Evolutionary conservation across 1,284 basidiomycete species (phyloP), one percentile per base, ranked within the genome.

Genomic region (Volvariella volvacea): DNA sequence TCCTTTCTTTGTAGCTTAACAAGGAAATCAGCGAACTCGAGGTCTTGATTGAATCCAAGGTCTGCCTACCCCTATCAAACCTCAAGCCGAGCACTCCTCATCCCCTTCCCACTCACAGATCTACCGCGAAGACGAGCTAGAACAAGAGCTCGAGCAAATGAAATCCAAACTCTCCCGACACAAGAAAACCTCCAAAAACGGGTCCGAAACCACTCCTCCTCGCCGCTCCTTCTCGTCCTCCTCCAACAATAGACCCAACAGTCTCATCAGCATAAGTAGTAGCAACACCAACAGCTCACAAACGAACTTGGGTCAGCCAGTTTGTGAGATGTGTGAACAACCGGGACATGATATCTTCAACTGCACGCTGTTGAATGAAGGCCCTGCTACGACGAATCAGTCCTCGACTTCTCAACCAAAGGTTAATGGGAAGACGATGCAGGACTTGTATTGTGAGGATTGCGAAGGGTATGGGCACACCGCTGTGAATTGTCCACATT

Each of bases 21-120:
- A 90, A 92, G 57, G 91, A 95, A 65, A 88, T 95, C 42, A 79
- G 83, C 42, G 91, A 95, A 60, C 73, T 96, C 17, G 92, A 96
- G 62, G 77, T 82, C 46, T 70, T 96, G 37, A 82, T 95, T 30
- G 92, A 96, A 63, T 79, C 88, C 46, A 95, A 96, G 79, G 80
- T 83, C 49, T 42, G 67, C 44, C 16, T 30, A n/a, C n/a, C 12
- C 22, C 8, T 22, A 4, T 37, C n/a, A n/a, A n/a, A n/a, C n/a
- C 8, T 12, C 39, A 14, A 19, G 19, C 30, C 9, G 30, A 31
- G 9, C n/a, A 9, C n/a, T 9, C 9, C 9, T n/a, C 9, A n/a
- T 31, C 9, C 30, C 21, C 33, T 8, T 4, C 41, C 88, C 83
- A 95, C 95, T 52, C 94, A 94, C 62, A 42, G 36, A 44, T 32